These are phyloP conservation scores for Cytospora paraplurivora DNA, from an alignment of 2,329 filamentous ascomycete species.

Conservation along the genomic window DNA sequence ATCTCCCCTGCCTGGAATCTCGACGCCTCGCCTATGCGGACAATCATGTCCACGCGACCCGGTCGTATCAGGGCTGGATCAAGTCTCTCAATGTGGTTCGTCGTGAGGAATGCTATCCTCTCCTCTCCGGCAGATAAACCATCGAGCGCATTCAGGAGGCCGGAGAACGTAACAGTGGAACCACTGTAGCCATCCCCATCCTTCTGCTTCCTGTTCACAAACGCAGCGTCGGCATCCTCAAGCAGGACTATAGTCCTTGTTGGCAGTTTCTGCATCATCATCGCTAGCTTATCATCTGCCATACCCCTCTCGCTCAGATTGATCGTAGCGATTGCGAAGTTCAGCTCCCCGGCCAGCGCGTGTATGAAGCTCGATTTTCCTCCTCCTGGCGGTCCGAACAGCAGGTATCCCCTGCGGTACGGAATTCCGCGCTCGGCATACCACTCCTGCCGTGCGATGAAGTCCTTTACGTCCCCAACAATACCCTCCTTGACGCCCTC, in stretches of 20 bases:
- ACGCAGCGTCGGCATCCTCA: slow-evolving; percentile 91
- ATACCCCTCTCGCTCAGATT: slow-evolving; percentile 88
- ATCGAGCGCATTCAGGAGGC: slow-evolving; percentile 81
- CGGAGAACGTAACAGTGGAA: slow-evolving; percentile 91
- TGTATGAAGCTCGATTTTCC: slow-evolving; percentile 97
- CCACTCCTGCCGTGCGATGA: slow-evolving; percentile 78
- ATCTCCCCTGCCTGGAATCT: slow-evolving; percentile 81
- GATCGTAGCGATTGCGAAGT: slow-evolving; percentile 90
- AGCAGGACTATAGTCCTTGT: slow-evolving; percentile 79
- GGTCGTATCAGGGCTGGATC: slow-evolving; percentile 89
- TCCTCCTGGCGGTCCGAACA: slow-evolving; percentile 86
- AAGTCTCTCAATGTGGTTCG: slow-evolving; percentile 88
- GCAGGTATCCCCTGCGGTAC: slow-evolving; percentile 83
- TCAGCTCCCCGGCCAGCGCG: slow-evolving; percentile 86
- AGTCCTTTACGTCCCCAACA: slow-evolving; percentile 79
- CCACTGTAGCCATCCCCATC: slow-evolving; percentile 84
- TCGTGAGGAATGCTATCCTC: slow-evolving; percentile 89
- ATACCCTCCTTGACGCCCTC: slow-evolving; percentile 80
- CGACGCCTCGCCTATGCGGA: slow-evolving; percentile 85
- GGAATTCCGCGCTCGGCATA: slow-evolving; percentile 94
- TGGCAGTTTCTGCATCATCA: slow-evolving; percentile 82
- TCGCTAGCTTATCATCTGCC: slow-evolving; percentile 85
- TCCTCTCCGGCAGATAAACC: slow-evolving; percentile 95
- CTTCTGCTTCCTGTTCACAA: slow-evolving; percentile 75
- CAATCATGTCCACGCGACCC: slow-evolving; percentile 90